Evolutionary conservation across 2,329 filamentous ascomycete genomes (phyloP).

Genomic region (Aspergillus ochraceus): DNA sequence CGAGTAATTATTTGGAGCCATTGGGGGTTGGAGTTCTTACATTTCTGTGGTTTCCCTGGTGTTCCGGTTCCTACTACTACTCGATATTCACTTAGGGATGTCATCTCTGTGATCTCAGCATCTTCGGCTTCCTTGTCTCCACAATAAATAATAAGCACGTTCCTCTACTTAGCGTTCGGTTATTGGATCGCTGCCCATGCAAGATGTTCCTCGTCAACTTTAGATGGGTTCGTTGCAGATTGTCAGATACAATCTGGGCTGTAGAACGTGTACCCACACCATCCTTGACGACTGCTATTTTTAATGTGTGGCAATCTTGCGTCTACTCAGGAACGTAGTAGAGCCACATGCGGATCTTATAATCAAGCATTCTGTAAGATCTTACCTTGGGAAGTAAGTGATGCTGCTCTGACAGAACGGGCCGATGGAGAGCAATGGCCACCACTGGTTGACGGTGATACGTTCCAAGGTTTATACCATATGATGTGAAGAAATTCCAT

Average conservation of each 20-base stretch:
- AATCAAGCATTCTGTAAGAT: not conserved
- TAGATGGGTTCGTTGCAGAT: not conserved
- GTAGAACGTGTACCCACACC: not conserved
- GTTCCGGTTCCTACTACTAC: not conserved
- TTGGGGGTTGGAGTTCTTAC: no score
- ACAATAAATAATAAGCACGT: not conserved
- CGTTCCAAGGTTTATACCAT: no score
- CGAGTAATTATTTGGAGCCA: no score
- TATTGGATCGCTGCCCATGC: not conserved
- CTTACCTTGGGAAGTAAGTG: not conserved
- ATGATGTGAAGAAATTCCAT: no score
- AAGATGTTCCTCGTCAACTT: not conserved
- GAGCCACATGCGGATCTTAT: not conserved
- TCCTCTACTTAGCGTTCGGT: not conserved
- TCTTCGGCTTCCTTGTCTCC: not conserved
- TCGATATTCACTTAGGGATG: no score
- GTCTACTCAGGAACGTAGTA: not conserved
- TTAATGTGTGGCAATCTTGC: not conserved
- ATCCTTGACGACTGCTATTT: not conserved
- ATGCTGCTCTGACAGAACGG: not conserved
- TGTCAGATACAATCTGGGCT: not conserved
- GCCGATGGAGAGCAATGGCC: no score
- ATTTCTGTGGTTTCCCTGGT: not conserved
- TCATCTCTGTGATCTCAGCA: not conserved
- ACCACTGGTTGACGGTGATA: no score